These are phyloP conservation scores for Linum trigynum DNA, from an alignment of 345 rosid species.

Conservation along the genomic window DNA sequence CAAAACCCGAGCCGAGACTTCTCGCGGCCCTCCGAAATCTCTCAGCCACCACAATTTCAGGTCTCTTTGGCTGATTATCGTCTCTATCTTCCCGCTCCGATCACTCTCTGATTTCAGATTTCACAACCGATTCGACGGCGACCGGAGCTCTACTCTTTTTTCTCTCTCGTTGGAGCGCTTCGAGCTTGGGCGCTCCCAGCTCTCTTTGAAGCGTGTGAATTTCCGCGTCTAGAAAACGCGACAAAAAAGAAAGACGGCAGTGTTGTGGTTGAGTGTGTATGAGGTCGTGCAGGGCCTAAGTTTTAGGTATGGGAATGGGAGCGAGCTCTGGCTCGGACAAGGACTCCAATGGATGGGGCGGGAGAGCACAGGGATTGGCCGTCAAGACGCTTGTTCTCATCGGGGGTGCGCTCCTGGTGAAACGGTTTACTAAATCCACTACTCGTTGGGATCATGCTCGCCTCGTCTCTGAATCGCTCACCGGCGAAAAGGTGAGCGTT, in stretches of 20 bases:
- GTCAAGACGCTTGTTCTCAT: conserved; percentile 61
- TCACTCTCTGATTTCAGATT: not conserved
- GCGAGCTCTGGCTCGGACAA: conserved; percentile 26
- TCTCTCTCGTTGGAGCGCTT: not conserved
- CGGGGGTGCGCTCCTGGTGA: conserved; percentile 72
- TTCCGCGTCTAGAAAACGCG: not conserved
- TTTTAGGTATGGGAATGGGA: conserved; percentile 25
- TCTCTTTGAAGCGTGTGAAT: not conserved
- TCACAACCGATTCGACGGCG: not conserved
- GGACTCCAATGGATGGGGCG: conserved; percentile 59
- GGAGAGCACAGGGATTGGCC: conserved; percentile 51
- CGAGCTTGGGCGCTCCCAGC: not conserved
- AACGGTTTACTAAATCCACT: conserved; percentile 80
- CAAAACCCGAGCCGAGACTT: not conserved
- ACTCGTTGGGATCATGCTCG: conserved; percentile 89
- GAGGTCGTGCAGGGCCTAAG: not conserved
- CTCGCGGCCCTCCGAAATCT: not conserved
- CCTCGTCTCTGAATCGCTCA: conserved; percentile 65
- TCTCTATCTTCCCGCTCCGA: not conserved
- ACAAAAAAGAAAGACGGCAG: not conserved
- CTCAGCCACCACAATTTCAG: not conserved
- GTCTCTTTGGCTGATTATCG: not conserved
- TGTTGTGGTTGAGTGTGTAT: conserved; percentile 10
- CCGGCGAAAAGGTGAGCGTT: conserved; percentile 58
- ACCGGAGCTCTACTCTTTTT: not conserved